phyloP scores from a whole-genome alignment of 208 protist genomes.

The Porcisia hertigi region DNA sequence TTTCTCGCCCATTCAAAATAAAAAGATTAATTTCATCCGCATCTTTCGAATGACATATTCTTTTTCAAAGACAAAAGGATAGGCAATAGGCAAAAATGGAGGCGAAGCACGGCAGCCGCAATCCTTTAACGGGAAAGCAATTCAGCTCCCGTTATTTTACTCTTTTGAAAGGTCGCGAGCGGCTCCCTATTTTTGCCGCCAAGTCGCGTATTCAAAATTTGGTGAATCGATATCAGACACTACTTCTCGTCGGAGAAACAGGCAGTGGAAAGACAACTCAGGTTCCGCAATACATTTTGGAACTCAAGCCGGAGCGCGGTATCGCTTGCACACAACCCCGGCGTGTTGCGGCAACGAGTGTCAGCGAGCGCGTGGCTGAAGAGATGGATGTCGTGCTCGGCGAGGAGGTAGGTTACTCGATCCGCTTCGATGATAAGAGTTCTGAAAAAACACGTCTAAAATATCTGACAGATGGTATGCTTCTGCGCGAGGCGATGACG shows the following conservation, averaged over 20 bases:
- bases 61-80: background rate
- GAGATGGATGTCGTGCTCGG: slow-evolving; percentile 97
- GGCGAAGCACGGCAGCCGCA: slow-evolving; percentile 14
- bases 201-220: slow-evolving; percentile 88
- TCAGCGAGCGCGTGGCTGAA: slow-evolving; percentile 98
- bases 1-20: background rate
- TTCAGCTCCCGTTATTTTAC: slow-evolving; percentile 64
- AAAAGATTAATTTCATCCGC: background rate
- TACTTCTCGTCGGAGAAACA: slow-evolving; percentile 94
- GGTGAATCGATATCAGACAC: slow-evolving; percentile 84
- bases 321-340: slow-evolving; percentile 98
- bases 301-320: slow-evolving; percentile 72
- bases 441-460: slow-evolving; percentile 95
- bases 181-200: slow-evolving; percentile 72
- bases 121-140: slow-evolving; percentile 52
- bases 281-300: slow-evolving; percentile 94
- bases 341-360: slow-evolving; percentile 97
- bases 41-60: background rate
- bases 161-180: slow-evolving; percentile 53
- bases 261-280: slow-evolving; percentile 97
- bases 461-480: slow-evolving; percentile 99
- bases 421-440: slow-evolving; percentile 98
- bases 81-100: slow-evolving; percentile 1
- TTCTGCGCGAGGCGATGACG: slow-evolving; percentile 96
- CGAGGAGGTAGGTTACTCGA: slow-evolving; percentile 98